Percentiles rank a stretch among this genome's conserved stretches.
Evolutionary conservation across 2,329 filamentous ascomycete genomes (phyloP).

Genomic region (Graphilbum sp.): DNA sequence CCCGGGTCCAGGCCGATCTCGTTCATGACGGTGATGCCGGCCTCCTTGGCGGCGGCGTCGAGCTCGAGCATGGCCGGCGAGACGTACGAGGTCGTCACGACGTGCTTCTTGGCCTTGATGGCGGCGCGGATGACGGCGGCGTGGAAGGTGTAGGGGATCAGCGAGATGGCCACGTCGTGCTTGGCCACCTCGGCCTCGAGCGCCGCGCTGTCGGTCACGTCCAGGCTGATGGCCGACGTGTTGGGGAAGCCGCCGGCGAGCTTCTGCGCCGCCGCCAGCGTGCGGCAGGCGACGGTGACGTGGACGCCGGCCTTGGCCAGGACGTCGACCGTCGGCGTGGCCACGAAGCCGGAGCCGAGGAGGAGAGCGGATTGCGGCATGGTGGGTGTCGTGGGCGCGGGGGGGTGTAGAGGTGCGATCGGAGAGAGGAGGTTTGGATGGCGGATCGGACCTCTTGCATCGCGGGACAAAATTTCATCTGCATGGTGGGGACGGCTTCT

Average conservation of each 20-base stretch:
- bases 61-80: constrained; percentile 86
- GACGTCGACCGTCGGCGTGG: constrained; percentile 47
- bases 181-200: constrained; percentile 69
- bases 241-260: constrained; percentile 58
- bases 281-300: constrained; percentile 67
- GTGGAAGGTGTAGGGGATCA: constrained; percentile 90
- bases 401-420: no score
- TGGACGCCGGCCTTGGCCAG: constrained; percentile 41
- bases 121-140: constrained; percentile 82
- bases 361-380: constrained; percentile 15
- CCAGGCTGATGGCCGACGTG: constrained; percentile 63
- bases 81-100: constrained; percentile 89
- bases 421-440: no score
- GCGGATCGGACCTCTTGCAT: no score
- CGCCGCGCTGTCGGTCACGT: constrained; percentile 60
- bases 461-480: no score
- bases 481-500: no score
- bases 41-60: constrained; percentile 66
- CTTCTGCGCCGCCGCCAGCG: constrained; percentile 58
- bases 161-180: constrained; percentile 59
- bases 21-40: constrained; percentile 94
- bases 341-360: constrained; percentile 41
- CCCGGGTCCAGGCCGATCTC: constrained; percentile 55
- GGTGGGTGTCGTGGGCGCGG: background rate
- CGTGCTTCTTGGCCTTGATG: constrained; percentile 86